These are phyloP conservation scores for Phytophthora agathidicida DNA, from an alignment of 352 stramenopile species.

Conservation along the genomic window DNA sequence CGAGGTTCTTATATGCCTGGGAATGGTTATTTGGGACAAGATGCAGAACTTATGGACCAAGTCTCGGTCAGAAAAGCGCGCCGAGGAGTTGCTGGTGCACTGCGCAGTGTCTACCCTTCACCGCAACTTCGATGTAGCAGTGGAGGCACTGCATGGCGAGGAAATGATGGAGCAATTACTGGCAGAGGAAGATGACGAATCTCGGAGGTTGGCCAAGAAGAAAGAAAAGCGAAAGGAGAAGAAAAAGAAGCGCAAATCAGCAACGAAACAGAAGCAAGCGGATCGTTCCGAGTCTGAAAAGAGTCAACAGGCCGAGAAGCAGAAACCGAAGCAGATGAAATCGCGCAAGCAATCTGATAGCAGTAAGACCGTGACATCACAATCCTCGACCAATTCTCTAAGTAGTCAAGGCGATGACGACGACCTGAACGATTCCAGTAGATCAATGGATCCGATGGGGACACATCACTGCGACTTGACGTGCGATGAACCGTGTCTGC, in stretches of 20 bases:
- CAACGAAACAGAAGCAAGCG: conserved; percentile 72
- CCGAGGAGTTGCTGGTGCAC: conserved; percentile 81
- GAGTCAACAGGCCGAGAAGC: conserved; percentile 34
- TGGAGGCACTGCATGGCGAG: conserved; percentile 83
- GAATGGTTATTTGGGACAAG: conserved; percentile 91
- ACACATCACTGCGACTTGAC: conserved; percentile 57
- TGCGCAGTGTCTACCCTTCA: conserved; percentile 77
- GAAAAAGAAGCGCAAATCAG: conserved; percentile 89
- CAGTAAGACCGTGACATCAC: conserved; percentile 41
- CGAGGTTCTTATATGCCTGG: conserved; percentile 86
- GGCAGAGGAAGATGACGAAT: conserved; percentile 86
- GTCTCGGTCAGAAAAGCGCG: conserved; percentile 73
- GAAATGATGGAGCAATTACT: conserved; percentile 90
- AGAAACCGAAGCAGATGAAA: conserved; percentile 34
- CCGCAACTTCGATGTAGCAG: conserved; percentile 84
- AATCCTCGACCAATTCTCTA: conserved; percentile 49
- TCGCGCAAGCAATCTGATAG: conserved; percentile 29
- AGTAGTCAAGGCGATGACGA: conserved; percentile 51
- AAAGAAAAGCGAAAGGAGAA: conserved; percentile 91
- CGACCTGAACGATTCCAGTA: conserved; percentile 46
- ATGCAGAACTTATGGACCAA: conserved; percentile 86
- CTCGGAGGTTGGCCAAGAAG: conserved; percentile 74
- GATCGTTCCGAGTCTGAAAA: conserved; percentile 51
- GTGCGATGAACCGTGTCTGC: conserved; percentile 58
- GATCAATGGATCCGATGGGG: conserved; percentile 38